Evolutionary conservation across 2,329 filamentous ascomycete genomes (phyloP), one percentile per base, ranked within the genome.

Genomic region (Myriangium duriaei): DNA sequence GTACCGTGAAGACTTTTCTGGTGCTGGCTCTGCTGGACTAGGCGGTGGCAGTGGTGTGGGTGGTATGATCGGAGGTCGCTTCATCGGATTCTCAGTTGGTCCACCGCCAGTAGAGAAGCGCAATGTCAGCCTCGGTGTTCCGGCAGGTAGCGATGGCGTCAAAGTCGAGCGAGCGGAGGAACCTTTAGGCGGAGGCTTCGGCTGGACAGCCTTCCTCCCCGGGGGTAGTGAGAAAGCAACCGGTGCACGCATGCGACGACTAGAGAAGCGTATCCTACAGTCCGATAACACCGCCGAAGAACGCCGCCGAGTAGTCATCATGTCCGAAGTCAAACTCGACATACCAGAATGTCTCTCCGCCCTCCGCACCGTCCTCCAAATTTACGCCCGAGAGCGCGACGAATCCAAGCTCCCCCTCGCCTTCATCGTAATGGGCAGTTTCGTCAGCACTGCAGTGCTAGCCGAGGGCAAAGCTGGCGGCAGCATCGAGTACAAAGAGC

Each of bases 131-230:
- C 65, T 95, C 3, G 87, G 87, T 7, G 74, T 81, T 34, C 71
- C 68, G 11, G 68, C 63, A 2, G 72, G 76, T 14, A 67, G 68
- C n/a, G 49, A 55, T 30, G 68, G 69, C 9, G 61, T 65, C 13
- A 71, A 74, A 42, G 55, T 58, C 16, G 54, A 63, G 24, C 63
- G 57, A 30, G 39, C 30, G 17, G 41, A 43, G 15, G 24, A 43
- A 5, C 31, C 34, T 9, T 59, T 42, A 4, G 39, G 39, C 5
- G 82, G 82, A 41, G 84, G 83, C 1, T 95, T 96, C 53, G 91
- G 91, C 30, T 98, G 91, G 87, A 86, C 94, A 37, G 91, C 96
- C 57, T 98, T 96, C 53, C 67, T 96, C 1, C 91, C 88, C 4
- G 74, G 91, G 1, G 88, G 88, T 24, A 93, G 85, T 51, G 85